Conservation (phyloP, 192 early-diverging fungal genomes). For the Spizellomyces sp. region DNA sequence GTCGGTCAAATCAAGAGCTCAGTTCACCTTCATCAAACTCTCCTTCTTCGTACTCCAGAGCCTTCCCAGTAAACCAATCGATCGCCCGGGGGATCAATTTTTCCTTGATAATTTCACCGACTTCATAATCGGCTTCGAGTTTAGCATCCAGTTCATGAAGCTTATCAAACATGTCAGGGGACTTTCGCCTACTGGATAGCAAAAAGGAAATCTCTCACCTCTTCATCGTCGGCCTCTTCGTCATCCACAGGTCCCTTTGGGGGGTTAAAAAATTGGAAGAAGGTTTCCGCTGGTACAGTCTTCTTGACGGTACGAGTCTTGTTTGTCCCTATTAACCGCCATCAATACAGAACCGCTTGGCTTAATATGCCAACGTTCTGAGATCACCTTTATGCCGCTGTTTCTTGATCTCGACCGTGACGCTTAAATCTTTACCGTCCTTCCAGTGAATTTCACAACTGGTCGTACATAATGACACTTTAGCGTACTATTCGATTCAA, state of each 20-base stretch:
- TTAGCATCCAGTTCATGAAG: slow-evolving; percentile 76
- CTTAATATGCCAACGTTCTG: slow-evolving; percentile 5
- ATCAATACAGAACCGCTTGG: background rate
- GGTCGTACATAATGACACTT: no score
- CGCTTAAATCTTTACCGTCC: slow-evolving; percentile 92
- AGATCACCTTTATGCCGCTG: slow-evolving; percentile 90
- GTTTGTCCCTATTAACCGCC: slow-evolving; percentile 76
- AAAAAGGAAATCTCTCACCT: slow-evolving; percentile 34
- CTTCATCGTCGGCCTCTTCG: slow-evolving; percentile 72
- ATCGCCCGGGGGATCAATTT: slow-evolving; percentile 94
- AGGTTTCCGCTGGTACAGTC: slow-evolving; percentile 93
- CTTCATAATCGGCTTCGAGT: slow-evolving; percentile 93
- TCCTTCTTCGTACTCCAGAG: slow-evolving; percentile 81
- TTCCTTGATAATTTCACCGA: slow-evolving; percentile 98
- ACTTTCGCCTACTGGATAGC: slow-evolving; percentile 49
- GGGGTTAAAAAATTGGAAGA: slow-evolving; percentile 96
- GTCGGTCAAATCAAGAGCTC: background rate
- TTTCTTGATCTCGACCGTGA: slow-evolving; percentile 95
- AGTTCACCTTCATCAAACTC: slow-evolving; percentile 52
- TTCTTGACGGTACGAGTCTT: slow-evolving; percentile 97
- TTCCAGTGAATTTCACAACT: slow-evolving; percentile 92
- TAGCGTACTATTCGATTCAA: background rate
- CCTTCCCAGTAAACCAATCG: slow-evolving; percentile 99
- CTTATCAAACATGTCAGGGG: background rate
- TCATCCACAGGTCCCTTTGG: slow-evolving; percentile 66